phyloP scores from a whole-genome alignment of 305 asterid species.

The Striga hermonthica region DNA sequence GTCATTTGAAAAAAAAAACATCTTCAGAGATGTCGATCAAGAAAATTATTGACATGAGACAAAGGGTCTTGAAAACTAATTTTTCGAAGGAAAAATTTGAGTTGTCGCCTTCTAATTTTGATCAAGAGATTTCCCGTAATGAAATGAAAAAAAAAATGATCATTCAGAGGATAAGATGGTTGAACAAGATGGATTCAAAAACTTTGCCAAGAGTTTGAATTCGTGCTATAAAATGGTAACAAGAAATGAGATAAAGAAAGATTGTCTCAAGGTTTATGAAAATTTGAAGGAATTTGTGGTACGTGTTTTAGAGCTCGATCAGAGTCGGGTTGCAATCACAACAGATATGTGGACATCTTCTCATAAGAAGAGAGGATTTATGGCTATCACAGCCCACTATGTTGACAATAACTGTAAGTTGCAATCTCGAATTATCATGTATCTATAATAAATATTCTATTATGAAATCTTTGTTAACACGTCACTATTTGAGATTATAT shows the following conservation, averaged over 20 bases:
- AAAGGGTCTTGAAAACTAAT: neutral
- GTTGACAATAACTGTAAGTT: too few relatives aligned
- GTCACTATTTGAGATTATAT: too few relatives aligned
- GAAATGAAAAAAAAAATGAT: neutral
- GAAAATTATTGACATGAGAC: neutral
- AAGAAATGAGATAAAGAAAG: neutral
- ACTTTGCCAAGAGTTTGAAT: neutral
- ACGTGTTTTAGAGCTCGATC: neutral
- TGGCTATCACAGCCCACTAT: too few relatives aligned
- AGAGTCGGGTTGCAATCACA: neutral
- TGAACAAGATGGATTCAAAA: neutral
- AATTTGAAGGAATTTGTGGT: too few relatives aligned
- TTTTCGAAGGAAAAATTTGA: neutral
- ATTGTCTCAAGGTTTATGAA: neutral
- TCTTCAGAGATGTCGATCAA: neutral
- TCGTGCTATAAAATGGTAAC: neutral
- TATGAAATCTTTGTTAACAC: too few relatives aligned
- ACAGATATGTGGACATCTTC: neutral
- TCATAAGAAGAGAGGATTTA: too few relatives aligned
- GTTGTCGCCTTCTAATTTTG: neutral
- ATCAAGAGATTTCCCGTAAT: neutral
- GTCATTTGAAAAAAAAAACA: neutral
- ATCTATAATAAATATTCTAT: too few relatives aligned
- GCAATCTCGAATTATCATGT: too few relatives aligned
- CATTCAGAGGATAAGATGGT: neutral